Evolutionary conservation across 352 stramenopile species (phyloP).

Genomic region (Globisporangium uncinulatum): DNA sequence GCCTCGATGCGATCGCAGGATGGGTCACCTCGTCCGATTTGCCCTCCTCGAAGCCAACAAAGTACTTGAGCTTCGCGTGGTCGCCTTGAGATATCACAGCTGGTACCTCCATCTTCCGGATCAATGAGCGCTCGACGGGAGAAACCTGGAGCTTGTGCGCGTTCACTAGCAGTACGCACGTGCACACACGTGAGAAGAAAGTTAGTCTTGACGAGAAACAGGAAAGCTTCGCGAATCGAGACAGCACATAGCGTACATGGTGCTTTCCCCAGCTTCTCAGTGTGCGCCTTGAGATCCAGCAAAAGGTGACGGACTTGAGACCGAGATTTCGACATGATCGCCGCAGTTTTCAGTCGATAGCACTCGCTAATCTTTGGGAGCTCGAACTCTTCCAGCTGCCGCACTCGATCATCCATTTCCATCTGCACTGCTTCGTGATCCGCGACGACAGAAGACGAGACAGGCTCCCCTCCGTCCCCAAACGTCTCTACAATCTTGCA

Average conservation of each 20-base stretch:
- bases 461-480: constrained; percentile 30
- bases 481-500: constrained; percentile 43
- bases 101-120: constrained; percentile 37
- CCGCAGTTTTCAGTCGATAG: constrained; percentile 40
- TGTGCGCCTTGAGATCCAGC: constrained; percentile 13
- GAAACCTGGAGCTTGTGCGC: constrained; percentile 2
- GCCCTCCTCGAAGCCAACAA: constrained; percentile 20
- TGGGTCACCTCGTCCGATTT: constrained; percentile 14
- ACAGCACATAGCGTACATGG: constrained; percentile 11
- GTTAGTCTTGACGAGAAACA: background rate
- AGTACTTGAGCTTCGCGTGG: constrained; percentile 28
- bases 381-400: constrained; percentile 31
- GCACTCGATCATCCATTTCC: constrained; percentile 41
- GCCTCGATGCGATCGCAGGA: constrained; percentile 25
- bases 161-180: background rate
- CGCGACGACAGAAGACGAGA: constrained; percentile 15
- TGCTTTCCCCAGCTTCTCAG: background rate
- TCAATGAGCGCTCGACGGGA: constrained; percentile 25
- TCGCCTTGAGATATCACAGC: constrained; percentile 18
- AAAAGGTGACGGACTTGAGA: constrained; percentile 25
- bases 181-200: constrained; percentile 7
- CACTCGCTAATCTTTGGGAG: constrained; percentile 42
- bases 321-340: constrained; percentile 39
- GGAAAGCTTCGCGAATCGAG: background rate
- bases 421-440: constrained; percentile 25